Base-by-base conservation (phyloP, 495 filamentous ascomycete species). In the Hypomontagnella submonticulosa region DNA sequence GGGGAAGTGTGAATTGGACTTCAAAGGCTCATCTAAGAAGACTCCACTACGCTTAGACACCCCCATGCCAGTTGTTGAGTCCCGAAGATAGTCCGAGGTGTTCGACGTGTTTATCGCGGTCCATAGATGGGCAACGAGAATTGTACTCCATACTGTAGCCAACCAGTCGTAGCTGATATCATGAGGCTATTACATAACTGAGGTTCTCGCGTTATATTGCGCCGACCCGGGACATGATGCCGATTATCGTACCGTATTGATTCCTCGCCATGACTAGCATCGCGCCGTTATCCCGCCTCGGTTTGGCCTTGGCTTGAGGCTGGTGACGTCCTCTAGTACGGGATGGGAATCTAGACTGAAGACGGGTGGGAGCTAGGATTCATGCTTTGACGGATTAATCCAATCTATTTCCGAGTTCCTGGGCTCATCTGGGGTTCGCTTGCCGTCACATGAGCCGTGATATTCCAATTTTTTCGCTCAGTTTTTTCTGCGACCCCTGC, bases 371-470 rank as follows among this genome's bases (percentile, higher is more conserved):
- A 57, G 15, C 38, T 15, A 15, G 41, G 32, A 16, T 33, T n/a
- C 33, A 54, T 33, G 34, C 50, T 55, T 33, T 11, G 11, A 27
- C 50, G 47, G 62, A 40, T 53, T 40, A 34, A 4, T 41, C 15
- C n/a, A 60, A 64, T 58, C 46, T 64, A 64, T 64, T 63, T 42
- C 61, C 61, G 47, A 52, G 19, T 15, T 37, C 46, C 40, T 53
- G 61, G 61, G 54, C 38, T 52, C 38, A 38, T 20, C 18, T 38
- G 38, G 37, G 9, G 30, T 51, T 51, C 19, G 30, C 11, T 11
- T 12, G 13, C 9, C 33, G 36, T 58, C 40, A 53, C 44, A 30
- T 57, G 46, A 10, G 11, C 30, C 34, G 19, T n/a, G 36, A 10
- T 52, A 19, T 37, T 33, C 27, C 49, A n/a, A 18, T 19, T 9